Base-by-base conservation (phyloP, 768 basidiomycete species). In the Hypholoma sublateritium region DNA sequence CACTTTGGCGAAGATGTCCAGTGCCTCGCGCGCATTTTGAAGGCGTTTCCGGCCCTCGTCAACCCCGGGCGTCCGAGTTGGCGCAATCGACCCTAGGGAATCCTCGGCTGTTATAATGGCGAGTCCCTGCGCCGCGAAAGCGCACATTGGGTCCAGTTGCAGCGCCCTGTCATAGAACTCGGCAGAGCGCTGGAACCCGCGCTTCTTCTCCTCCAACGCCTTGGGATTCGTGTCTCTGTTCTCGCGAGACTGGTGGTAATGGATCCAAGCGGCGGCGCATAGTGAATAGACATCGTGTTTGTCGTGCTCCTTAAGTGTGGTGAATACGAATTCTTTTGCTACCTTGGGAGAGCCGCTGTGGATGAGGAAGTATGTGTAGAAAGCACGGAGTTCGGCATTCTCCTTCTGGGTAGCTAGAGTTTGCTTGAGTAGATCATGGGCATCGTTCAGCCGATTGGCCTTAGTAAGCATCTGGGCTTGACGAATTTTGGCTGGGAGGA, bases 101-200 rank as follows among this genome's bases (percentile, higher is more conserved):
- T 96, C 94, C 68, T 99, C 97, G 0, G 95, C 96, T 2, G 93
- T 86, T 4, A 91, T 86, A 60, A 98, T 98, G 1, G 95, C 97
- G 7, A 99, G 78, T 2, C 96, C 96, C 68, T 97, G 94, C 5
- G 96, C 97, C 3, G 95, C 97, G 58, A 94, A 86, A 1, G 93
- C 93, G 70, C 94, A 97, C 24, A 82, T 75, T 0, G 92, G 87
- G 67, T 98, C 94, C 5, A 93, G 64, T 47, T 84, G 83, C 34
- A 99, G 72, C 0, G 95, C 96, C 69, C 93, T 94, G 67, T 95
- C 92, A 66, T 91, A 98, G 61, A 93, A 92, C 70, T 97, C 95
- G 1, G 93, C 93, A 3, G 89, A 82, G 9, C 93, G 80, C 55
- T 85, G 81, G 74, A 93, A 98, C 14, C 86, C 84, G 37, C 84